Evolutionary conservation across 2,329 filamentous ascomycete genomes (phyloP).

Genomic region (Fusarium scirpi): DNA sequence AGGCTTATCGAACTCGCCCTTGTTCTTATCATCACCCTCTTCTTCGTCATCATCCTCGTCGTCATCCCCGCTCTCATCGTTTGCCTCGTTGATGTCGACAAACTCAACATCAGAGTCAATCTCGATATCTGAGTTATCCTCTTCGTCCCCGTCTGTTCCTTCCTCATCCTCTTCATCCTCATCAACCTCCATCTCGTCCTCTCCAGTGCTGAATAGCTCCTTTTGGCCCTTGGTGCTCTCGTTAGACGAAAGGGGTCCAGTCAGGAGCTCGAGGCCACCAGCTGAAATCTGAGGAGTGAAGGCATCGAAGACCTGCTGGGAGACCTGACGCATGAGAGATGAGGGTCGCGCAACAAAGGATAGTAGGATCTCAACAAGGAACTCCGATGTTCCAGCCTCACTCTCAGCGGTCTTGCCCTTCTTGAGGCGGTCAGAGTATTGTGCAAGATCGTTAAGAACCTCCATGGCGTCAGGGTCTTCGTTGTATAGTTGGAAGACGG

Average conservation of each 20-base stretch:
- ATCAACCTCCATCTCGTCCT: slow-evolving; percentile 68
- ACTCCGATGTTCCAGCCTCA: slow-evolving; percentile 71
- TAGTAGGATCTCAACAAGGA: slow-evolving; percentile 89
- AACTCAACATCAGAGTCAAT: slow-evolving; percentile 65
- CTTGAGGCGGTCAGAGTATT: slow-evolving; percentile 77
- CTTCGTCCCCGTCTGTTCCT: slow-evolving; percentile 57
- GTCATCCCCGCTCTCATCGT: slow-evolving; percentile 57
- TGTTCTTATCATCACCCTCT: slow-evolving; percentile 56
- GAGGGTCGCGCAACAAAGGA: slow-evolving; percentile 90
- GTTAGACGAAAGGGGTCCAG: slow-evolving; percentile 78
- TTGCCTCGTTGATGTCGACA: slow-evolving; percentile 58
- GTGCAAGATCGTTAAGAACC: slow-evolving; percentile 83
- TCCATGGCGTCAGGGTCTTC: slow-evolving; percentile 87
- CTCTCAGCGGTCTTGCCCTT: slow-evolving; percentile 59
- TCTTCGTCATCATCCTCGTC: slow-evolving; percentile 61
- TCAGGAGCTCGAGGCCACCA: slow-evolving; percentile 74
- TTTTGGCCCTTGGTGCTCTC: slow-evolving; percentile 88
- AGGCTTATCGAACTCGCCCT: slow-evolving; percentile 56
- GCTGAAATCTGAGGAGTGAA: slow-evolving; percentile 82
- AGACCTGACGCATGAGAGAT: slow-evolving; percentile 84
- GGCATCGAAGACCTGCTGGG: slow-evolving; percentile 86
- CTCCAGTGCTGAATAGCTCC: slow-evolving; percentile 81
- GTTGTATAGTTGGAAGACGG: slow-evolving; percentile 89
- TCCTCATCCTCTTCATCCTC: slow-evolving; percentile 56
- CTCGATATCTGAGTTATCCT: slow-evolving; percentile 61